Evolutionary conservation across 306 rosid species (phyloP).

Genomic region (Acacia confusa): DNA sequence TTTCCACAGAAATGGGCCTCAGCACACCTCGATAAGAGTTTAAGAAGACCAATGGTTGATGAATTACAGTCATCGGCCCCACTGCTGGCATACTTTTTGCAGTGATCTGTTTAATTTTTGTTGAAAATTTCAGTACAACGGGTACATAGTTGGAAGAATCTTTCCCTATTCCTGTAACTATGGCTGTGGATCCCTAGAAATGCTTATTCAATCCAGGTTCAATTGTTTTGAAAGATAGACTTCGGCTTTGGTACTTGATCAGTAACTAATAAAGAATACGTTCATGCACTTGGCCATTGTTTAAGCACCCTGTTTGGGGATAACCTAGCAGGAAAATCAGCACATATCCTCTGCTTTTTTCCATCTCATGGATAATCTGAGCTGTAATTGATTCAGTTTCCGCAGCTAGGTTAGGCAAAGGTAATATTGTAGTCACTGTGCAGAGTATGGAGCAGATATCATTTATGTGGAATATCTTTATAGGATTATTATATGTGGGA

Average conservation of each 20-base stretch:
- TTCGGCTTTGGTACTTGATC: not conserved
- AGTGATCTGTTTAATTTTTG: not conserved
- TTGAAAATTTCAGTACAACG: not conserved
- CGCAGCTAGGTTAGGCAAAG: not conserved
- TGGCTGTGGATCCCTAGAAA: not conserved
- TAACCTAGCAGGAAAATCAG: not conserved
- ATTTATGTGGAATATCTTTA: constrained; percentile 3
- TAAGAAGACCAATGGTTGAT: not conserved
- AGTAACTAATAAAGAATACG: not conserved
- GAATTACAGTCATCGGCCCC: not conserved
- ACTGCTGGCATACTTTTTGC: constrained; percentile 7
- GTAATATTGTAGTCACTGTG: not conserved
- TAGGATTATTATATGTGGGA: constrained; percentile 13
- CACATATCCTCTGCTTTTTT: not conserved
- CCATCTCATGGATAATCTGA: not conserved
- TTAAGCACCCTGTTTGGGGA: not conserved
- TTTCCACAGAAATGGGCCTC: constrained; percentile 19
- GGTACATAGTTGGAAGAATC: not conserved
- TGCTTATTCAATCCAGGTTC: not conserved
- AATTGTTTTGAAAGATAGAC: not conserved
- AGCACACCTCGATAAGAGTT: constrained; percentile 15
- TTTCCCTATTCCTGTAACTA: not conserved
- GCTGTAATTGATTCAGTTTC: not conserved
- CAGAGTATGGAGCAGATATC: constrained; percentile 2
- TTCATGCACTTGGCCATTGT: not conserved